Conservation (phyloP, 2,329 filamentous ascomycete species). For the Didymella lethalis region DNA sequence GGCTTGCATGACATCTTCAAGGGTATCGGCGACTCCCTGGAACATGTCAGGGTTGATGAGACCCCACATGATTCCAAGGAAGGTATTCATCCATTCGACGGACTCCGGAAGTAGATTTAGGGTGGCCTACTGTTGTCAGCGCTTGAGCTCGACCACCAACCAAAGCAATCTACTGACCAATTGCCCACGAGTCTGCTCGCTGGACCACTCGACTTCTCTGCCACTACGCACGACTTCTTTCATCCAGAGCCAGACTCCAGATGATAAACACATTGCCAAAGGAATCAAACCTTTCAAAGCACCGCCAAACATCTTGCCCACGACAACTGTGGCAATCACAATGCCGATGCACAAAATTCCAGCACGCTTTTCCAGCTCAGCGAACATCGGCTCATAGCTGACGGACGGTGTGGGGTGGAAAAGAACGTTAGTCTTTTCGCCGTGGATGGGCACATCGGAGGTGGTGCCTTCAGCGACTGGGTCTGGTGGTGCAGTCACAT, state of each 20-base stretch:
- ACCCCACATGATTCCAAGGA: constrained; percentile 85
- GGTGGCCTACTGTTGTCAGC: constrained; percentile 64
- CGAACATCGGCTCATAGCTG: constrained; percentile 89
- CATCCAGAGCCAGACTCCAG: constrained; percentile 86
- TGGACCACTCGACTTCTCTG: constrained; percentile 84
- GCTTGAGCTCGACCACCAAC: fast-evolving
- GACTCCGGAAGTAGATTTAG: constrained; percentile 91
- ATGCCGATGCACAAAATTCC: constrained; percentile 74
- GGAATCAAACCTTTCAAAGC: constrained; percentile 78
- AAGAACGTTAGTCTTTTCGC: constrained; percentile 94
- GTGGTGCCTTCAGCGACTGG: constrained; percentile 83
- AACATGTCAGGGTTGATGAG: constrained; percentile 97
- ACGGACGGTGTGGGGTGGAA: constrained; percentile 94
- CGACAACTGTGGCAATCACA: constrained; percentile 74
- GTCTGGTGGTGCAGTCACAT: constrained; percentile 89
- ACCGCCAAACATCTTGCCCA: constrained; percentile 82
- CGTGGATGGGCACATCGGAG: constrained; percentile 92
- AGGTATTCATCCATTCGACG: constrained; percentile 92
- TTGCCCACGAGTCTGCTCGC: constrained; percentile 83
- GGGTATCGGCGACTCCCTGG: constrained; percentile 85
- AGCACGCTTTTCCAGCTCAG: constrained; percentile 76
- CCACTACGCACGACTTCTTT: constrained; percentile 86
- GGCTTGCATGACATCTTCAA: constrained; percentile 96
- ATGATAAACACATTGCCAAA: constrained; percentile 73
- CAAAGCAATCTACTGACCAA: constrained; percentile 59